Evolutionary conservation across 106 monocot genomes (phyloP).

Genomic region (Ottelia alismoides): DNA sequence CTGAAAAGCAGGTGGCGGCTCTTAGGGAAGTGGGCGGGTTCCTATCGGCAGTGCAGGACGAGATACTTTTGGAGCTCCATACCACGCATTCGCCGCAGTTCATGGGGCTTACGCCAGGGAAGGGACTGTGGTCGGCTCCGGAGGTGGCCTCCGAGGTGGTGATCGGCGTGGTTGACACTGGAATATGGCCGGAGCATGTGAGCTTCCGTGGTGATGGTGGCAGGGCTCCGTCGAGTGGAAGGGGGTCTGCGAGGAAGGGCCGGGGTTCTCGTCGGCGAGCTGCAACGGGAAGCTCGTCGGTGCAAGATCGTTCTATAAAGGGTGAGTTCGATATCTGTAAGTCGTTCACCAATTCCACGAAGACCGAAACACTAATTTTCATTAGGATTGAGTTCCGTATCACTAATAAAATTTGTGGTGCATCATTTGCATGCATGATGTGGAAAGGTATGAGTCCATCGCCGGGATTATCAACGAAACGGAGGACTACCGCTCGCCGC

Average conservation of each 20-base stretch:
- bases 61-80: slow-evolving; percentile 6
- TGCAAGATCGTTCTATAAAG: slow-evolving; percentile 19
- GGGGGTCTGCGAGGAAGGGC: slow-evolving; percentile 9
- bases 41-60: slow-evolving; percentile 4
- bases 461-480: slow-evolving; percentile 13
- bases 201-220: slow-evolving; percentile 8
- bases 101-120: slow-evolving; percentile 9
- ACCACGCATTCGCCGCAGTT: slow-evolving; percentile 19
- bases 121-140: slow-evolving; percentile 8
- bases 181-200: slow-evolving; percentile 15
- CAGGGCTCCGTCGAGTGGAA: background rate
- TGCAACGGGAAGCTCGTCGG: slow-evolving; percentile 24
- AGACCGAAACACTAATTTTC: too few species aligned
- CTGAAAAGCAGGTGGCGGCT: background rate
- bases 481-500: slow-evolving; percentile 51
- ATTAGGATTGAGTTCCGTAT: too few species aligned
- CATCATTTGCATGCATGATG: too few species aligned
- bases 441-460: slow-evolving; percentile 13
- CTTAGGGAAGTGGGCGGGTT: background rate
- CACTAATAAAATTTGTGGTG: too few species aligned
- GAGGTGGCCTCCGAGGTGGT: slow-evolving; percentile 4
- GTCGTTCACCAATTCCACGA: too few species aligned
- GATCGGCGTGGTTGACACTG: slow-evolving; percentile 19
- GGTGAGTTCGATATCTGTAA: slow-evolving; percentile 6
- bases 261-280: slow-evolving; percentile 4